Percentiles rank a stretch among this genome's conserved stretches.
phyloP scores from a whole-genome alignment of 305 asterid species.

The Fraxinus greggii region DNA sequence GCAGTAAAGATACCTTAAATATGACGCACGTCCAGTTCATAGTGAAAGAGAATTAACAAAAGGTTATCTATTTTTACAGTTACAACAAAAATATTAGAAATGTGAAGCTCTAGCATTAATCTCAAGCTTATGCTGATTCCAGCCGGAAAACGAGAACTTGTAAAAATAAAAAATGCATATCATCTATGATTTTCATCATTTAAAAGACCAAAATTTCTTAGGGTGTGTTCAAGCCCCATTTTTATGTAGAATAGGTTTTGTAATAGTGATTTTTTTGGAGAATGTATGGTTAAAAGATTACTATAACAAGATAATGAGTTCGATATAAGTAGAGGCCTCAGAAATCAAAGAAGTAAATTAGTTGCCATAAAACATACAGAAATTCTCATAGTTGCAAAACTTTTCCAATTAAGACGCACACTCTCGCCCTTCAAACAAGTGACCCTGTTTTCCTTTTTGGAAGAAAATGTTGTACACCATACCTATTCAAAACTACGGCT shows the following conservation, averaged over 20 bases:
- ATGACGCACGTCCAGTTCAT: not conserved
- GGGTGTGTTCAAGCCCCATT: not conserved
- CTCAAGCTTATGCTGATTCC: not conserved
- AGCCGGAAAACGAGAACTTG: not conserved
- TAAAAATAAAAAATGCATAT: not conserved
- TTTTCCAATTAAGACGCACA: not conserved
- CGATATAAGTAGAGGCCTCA: not conserved
- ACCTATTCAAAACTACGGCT: conserved; percentile 86
- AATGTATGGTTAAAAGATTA: not conserved
- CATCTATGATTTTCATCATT: not conserved
- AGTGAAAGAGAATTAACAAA: not conserved
- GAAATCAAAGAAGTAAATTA: not conserved
- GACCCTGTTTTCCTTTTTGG: not conserved
- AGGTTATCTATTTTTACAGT: not conserved
- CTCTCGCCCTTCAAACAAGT: not conserved
- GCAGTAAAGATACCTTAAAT: not conserved
- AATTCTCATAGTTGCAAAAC: not conserved
- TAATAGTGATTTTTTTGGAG: not conserved
- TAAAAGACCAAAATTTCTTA: not conserved
- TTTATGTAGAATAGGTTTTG: not conserved
- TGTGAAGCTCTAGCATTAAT: not conserved
- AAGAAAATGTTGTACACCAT: not conserved
- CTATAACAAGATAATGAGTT: not conserved
- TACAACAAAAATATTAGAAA: not conserved
- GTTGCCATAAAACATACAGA: not conserved